Percentiles rank a stretch among this genome's conserved stretches.
These are phyloP conservation scores for Prunus mongolica DNA, from an alignment of 306 rosid genomes.

Conservation along the genomic window DNA sequence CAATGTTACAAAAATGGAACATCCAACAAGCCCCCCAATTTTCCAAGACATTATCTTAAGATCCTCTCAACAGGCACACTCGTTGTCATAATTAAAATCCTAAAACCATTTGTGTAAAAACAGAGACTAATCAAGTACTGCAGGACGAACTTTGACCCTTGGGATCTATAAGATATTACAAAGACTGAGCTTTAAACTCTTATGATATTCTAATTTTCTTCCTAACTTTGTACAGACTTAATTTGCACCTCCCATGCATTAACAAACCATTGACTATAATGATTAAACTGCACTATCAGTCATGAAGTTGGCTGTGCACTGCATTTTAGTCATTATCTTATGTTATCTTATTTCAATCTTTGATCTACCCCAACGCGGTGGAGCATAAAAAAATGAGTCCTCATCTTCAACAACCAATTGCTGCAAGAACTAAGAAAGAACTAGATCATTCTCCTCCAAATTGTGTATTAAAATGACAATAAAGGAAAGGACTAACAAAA, in stretches of 20 bases:
- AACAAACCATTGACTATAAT: background rate
- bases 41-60: background rate
- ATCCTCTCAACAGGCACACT: slow-evolving; percentile 2
- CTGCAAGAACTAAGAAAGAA: background rate
- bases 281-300: background rate
- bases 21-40: background rate
- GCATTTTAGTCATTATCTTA: background rate
- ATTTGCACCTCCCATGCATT: background rate
- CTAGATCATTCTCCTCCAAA: background rate
- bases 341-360: background rate
- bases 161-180: background rate
- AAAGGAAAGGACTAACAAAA: background rate
- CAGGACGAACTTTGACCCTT: background rate
- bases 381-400: background rate
- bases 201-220: background rate
- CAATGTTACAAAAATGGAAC: background rate
- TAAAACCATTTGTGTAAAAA: background rate
- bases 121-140: background rate
- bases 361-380: background rate
- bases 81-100: background rate
- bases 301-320: background rate
- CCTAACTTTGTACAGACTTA: background rate
- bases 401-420: background rate
- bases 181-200: background rate
- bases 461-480: background rate